Evolutionary conservation across 306 rosid species (phyloP).

Genomic region (Notholithocarpus densiflorus): DNA sequence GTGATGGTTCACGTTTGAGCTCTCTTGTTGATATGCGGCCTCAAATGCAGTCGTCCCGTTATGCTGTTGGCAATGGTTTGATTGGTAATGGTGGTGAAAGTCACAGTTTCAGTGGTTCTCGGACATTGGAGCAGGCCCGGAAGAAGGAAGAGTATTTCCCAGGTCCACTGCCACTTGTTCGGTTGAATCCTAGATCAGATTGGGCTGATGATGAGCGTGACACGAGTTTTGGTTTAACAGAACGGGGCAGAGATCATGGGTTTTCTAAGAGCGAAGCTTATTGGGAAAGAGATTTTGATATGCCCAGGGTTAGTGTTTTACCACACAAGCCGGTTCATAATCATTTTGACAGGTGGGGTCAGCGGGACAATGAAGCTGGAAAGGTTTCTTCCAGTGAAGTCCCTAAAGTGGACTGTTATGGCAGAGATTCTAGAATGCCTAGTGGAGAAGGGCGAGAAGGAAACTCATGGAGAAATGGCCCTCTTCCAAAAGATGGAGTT

Average conservation of each 20-base stretch:
- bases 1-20: conserved; percentile 28
- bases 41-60: conserved; percentile 33
- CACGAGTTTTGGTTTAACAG: conserved; percentile 63
- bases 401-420: conserved; percentile 52
- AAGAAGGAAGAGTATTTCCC: conserved; percentile 69
- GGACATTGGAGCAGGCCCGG: conserved; percentile 29
- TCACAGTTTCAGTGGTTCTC: conserved; percentile 37
- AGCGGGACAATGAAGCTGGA: conserved; percentile 71
- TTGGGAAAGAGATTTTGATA: conserved; percentile 81
- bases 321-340: conserved; percentile 57
- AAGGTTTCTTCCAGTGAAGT: conserved; percentile 65
- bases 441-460: conserved; percentile 67
- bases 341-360: conserved; percentile 58
- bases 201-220: conserved; percentile 99
- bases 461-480: conserved; percentile 56
- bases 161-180: conserved; percentile 73
- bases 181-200: conserved; percentile 71
- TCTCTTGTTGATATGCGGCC: conserved; percentile 37
- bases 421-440: conserved; percentile 44
- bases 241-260: conserved; percentile 64
- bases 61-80: conserved; percentile 22
- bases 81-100: conserved; percentile 30
- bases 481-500: conserved; percentile 51
- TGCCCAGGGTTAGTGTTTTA: conserved; percentile 65
- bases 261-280: conserved; percentile 55